Percentiles rank a stretch among this genome's conserved stretches.
phyloP scores from a whole-genome alignment of 2,329 filamentous ascomycete species.

The Penicillium frequentans region DNA sequence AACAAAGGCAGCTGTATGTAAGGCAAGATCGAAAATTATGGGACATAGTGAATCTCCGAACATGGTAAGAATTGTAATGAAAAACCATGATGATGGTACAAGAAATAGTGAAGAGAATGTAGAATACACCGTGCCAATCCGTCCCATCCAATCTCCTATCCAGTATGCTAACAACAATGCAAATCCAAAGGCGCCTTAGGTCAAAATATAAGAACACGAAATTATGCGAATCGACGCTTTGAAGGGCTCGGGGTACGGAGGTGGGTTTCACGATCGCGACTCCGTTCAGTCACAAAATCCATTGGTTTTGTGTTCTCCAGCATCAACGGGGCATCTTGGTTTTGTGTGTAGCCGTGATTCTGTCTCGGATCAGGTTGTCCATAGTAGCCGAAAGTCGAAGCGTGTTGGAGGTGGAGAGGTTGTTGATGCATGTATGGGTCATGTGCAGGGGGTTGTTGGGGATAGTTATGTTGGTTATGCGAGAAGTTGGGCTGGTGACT shows the following conservation, averaged over 20 bases:
- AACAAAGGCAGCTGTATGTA: neutral
- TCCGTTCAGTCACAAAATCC: conserved; percentile 33
- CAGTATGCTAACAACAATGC: conserved; percentile 1
- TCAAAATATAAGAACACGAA: neutral
- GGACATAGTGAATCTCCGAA: no score
- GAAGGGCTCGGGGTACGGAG: conserved; percentile 40
- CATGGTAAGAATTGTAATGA: neutral
- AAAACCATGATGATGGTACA: neutral
- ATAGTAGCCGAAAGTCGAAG: conserved; percentile 28
- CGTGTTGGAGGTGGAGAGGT: conserved; percentile 28
- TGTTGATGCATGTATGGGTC: conserved; percentile 22
- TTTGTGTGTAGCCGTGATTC: conserved; percentile 20
- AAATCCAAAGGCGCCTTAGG: conserved; percentile 1
- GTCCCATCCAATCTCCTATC: neutral
- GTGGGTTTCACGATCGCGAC: conserved; percentile 31
- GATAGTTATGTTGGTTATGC: conserved; percentile 23
- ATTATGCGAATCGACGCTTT: conserved; percentile 26
- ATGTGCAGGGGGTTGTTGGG: conserved; percentile 21
- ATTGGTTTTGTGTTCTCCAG: conserved; percentile 32
- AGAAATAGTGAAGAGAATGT: neutral
- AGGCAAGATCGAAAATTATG: no score
- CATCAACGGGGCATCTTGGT: conserved; percentile 29
- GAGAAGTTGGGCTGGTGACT: conserved; percentile 33
- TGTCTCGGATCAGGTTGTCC: conserved; percentile 19
- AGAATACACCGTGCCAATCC: neutral